Percentiles rank a stretch among this genome's conserved stretches.
These are phyloP conservation scores for Dioscorea alata DNA, from an alignment of 106 monocot species.

Conservation along the genomic window DNA sequence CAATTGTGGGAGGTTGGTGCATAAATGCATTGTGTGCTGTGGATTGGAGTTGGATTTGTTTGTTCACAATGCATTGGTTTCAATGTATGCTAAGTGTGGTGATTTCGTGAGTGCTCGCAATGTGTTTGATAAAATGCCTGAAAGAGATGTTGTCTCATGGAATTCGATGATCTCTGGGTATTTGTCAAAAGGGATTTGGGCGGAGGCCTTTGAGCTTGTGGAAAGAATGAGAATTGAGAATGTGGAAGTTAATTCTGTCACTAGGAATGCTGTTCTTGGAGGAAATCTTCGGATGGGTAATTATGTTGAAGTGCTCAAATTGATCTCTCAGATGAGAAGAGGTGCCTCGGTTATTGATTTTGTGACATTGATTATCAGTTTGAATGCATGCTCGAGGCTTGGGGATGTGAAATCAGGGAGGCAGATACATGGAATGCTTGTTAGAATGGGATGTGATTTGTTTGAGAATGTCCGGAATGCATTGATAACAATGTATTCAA, in stretches of 20 bases:
- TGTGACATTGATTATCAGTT: slow-evolving; percentile 51
- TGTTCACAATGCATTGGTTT: slow-evolving; percentile 48
- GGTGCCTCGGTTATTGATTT: slow-evolving; percentile 30
- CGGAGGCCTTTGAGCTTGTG: slow-evolving; percentile 36
- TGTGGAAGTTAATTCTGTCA: slow-evolving; percentile 23
- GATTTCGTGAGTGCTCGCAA: slow-evolving; percentile 38
- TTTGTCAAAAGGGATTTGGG: slow-evolving; percentile 32
- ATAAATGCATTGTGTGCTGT: slow-evolving; percentile 11
- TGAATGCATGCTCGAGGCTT: slow-evolving; percentile 52
- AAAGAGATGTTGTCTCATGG: slow-evolving; percentile 71
- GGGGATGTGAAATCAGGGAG: slow-evolving; percentile 32
- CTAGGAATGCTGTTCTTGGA: slow-evolving; percentile 38
- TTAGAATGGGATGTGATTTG: slow-evolving; percentile 23
- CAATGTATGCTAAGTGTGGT: slow-evolving; percentile 66
- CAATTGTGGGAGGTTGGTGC: slow-evolving; percentile 38
- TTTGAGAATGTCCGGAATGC: slow-evolving; percentile 57
- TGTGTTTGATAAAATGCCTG: slow-evolving; percentile 65
- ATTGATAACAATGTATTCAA: slow-evolving; percentile 78
- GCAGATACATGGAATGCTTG: slow-evolving; percentile 54
- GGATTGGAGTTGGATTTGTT: slow-evolving; percentile 40
- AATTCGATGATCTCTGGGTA: slow-evolving; percentile 71
- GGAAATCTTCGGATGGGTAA: slow-evolving; percentile 31
- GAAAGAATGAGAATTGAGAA: slow-evolving; percentile 21
- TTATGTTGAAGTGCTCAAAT: slow-evolving; percentile 21
- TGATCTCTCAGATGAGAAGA: slow-evolving; percentile 30